Base-by-base conservation (phyloP, 2,329 filamentous ascomycete species). In the Coniochaeta ligniaria region DNA sequence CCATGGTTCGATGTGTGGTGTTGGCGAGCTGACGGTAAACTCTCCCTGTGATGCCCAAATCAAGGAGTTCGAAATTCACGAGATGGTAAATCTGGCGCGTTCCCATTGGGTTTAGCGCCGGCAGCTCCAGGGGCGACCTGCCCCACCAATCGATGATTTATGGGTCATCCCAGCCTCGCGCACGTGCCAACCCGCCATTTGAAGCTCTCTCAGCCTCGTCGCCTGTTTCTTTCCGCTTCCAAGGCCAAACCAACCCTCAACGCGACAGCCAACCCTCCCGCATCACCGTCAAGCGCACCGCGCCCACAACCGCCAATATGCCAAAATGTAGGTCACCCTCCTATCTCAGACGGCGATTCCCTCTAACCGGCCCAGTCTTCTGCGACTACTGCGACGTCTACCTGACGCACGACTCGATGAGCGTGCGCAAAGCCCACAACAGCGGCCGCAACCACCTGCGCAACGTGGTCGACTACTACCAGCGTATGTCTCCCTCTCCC, bases 321-420 rank as follows among this genome's bases (percentile, higher is more conserved):
- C 54, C 69, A 36, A 94, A 94, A 83, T 95, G 92, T 94, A 84
- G 84, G 88, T 83, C 35, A 6, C 56, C 20, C 55, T 35, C 20
- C 17, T 35, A 24, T 43, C 11, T 28, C 24, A 16, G 14, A 17
- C 3, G 26, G 12, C 47, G 22, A 11, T 52, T 52, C 26, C 14
- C 31, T 68, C 67, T 66, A 60, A 65, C 45, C 54, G 50, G 43
- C 45, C 24, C 72, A 91, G 88, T 90, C 84, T 91, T 91, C 75
- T 91, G 93, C 83, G 95, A 99, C 76, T 99, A 99, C 78, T 99
- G 95, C 85, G 95, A 99, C 89, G 95, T 99, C 76, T 99, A 99
- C 84, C 90, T 99, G 69, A 99, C 95, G 67, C 95, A 99, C 84
- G 95, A 99, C 83, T 96, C 92, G 54, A 98, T 98, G 94, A 96